Evolutionary conservation across 2,329 filamentous ascomycete genomes (phyloP).

Genomic region (Hymenoscyphus infarciens): DNA sequence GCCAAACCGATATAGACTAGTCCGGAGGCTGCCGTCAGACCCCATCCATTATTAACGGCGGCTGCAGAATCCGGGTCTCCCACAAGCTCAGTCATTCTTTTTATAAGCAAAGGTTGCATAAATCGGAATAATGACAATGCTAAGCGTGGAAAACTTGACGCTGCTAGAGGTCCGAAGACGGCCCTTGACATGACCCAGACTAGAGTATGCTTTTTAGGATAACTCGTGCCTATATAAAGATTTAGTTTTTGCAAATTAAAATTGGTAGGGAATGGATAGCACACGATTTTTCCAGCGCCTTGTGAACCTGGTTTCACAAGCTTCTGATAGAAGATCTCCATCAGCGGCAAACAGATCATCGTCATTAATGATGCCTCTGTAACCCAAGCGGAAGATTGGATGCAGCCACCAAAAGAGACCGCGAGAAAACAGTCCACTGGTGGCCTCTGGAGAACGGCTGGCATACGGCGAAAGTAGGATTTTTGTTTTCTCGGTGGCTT

Average conservation of each 20-base stretch:
- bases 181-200: no score
- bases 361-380: slow-evolving; percentile 30
- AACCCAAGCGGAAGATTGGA: slow-evolving; percentile 34
- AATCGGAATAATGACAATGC: not conserved
- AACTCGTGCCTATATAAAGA: no score
- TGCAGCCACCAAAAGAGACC: slow-evolving; percentile 15
- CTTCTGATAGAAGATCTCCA: slow-evolving; percentile 15
- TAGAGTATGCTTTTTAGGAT: no score
- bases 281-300: no score
- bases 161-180: no score
- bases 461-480: slow-evolving; percentile 21
- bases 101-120: slow-evolving; percentile 4
- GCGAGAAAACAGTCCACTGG: slow-evolving; percentile 34
- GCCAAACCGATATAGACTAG: slow-evolving; percentile 26
- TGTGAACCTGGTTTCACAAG: no score
- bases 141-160: not conserved
- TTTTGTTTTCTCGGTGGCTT: slow-evolving; percentile 25
- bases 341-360: slow-evolving; percentile 31
- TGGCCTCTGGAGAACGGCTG: slow-evolving; percentile 31
- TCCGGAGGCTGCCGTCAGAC: slow-evolving; percentile 23
- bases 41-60: slow-evolving; percentile 20
- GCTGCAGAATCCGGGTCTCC: slow-evolving; percentile 17
- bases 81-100: slow-evolving; percentile 10
- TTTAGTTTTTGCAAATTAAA: no score
- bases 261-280: no score